Percentiles rank a stretch among this genome's conserved stretches.
Evolutionary conservation across 371 early-diverging fungal species (phyloP).

Genomic region (Rhizomucor miehei): DNA sequence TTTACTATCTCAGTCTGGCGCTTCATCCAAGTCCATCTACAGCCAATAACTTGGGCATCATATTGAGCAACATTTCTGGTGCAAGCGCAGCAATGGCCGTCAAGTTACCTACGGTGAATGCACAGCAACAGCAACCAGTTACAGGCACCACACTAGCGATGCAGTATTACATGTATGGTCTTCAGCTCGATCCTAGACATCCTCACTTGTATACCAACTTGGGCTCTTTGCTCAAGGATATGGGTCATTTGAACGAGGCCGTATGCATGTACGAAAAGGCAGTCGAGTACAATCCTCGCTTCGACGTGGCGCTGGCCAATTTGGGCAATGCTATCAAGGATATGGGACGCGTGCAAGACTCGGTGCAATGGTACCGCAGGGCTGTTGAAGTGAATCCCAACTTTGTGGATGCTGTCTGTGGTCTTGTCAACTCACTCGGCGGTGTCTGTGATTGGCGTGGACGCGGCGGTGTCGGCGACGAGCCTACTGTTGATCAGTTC

Average conservation of each 20-base stretch:
- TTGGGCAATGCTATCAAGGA: constrained; percentile 91
- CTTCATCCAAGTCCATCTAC: constrained; percentile 85
- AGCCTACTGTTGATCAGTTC: constrained; percentile 36
- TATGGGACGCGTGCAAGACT: constrained; percentile 85
- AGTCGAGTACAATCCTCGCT: constrained; percentile 80
- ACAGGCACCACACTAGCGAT: constrained; percentile 72
- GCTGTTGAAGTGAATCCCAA: constrained; percentile 86
- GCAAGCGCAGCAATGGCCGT: constrained; percentile 54
- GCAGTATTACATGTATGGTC: constrained; percentile 86
- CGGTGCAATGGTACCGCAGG: constrained; percentile 80
- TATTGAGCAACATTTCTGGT: constrained; percentile 68
- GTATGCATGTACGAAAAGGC: constrained; percentile 89
- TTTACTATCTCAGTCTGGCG: constrained; percentile 82
- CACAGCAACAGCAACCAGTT: constrained; percentile 32
- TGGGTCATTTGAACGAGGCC: constrained; percentile 81
- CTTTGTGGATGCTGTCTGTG: constrained; percentile 91
- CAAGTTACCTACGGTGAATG: constrained; percentile 34
- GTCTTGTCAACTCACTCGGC: constrained; percentile 81
- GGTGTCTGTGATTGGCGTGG: constrained; percentile 92
- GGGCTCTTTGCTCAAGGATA: constrained; percentile 85
- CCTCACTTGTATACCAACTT: constrained; percentile 90
- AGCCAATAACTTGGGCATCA: constrained; percentile 87
- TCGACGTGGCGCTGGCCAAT: constrained; percentile 90
- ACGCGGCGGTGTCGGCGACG: constrained; percentile 58
- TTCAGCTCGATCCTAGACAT: constrained; percentile 79